These are phyloP conservation scores for Pyrenophora graminea DNA, from an alignment of 2,329 filamentous ascomycete species.

Conservation along the genomic window DNA sequence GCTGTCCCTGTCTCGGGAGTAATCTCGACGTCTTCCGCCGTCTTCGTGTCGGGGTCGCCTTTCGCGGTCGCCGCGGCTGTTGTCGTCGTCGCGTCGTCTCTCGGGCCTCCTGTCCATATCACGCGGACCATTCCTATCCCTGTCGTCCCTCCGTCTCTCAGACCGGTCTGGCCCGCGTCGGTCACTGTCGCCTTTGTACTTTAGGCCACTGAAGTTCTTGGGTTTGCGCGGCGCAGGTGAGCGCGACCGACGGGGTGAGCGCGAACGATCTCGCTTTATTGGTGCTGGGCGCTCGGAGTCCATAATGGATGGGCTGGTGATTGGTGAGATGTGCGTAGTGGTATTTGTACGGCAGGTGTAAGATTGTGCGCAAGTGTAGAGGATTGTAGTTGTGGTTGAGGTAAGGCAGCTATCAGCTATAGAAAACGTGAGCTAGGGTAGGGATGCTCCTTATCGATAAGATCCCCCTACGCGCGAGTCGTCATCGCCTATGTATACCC, in stretches of 20 bases:
- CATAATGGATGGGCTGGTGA: slow-evolving; percentile 6
- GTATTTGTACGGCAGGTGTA: no score
- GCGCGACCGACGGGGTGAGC: slow-evolving; percentile 32
- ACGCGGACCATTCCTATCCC: no score
- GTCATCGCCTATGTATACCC: no score
- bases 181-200: slow-evolving; percentile 56
- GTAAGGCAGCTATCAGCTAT: no score
- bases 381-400: no score
- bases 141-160: no score
- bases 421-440: no score
- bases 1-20: slow-evolving; percentile 3
- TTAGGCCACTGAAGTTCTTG: slow-evolving; percentile 58
- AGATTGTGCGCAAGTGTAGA: no score
- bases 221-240: slow-evolving; percentile 20
- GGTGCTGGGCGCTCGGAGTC: slow-evolving; percentile 5
- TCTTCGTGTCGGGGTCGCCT: slow-evolving; percentile 19
- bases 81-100: slow-evolving; percentile 11
- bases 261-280: slow-evolving; percentile 30
- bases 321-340: no score
- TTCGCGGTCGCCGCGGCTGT: slow-evolving; percentile 29
- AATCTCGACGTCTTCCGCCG: slow-evolving; percentile 13
- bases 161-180: slow-evolving; percentile 7
- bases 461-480: no score
- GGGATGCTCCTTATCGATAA: no score
- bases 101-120: no score